Evolutionary conservation across 805 yeast species (phyloP), one percentile per base, ranked within the genome.

Genomic region (Suhomyces kilbournensis): DNA sequence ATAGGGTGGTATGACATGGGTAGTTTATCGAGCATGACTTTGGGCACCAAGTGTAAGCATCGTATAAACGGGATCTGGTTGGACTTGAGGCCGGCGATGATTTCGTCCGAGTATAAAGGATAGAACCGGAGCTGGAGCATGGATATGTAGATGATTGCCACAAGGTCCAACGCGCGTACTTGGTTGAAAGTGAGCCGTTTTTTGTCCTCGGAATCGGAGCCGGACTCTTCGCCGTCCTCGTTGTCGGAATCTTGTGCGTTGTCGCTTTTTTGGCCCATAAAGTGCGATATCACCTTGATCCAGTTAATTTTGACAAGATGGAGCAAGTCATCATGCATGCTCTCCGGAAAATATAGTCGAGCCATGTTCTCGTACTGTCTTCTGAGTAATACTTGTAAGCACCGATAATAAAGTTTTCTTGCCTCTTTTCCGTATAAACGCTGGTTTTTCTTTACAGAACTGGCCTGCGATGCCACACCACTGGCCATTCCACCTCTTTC

Each of bases 31-130:
- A 67, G 53, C 63, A 74, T 60, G 1, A 55, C 46, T 26, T 60
- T 58, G 7, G 87, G 85, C 3, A 83, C 51, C 7, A 68, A 53
- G 40, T 63, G 66, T 17, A 66, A 53, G 5, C 80, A 72, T 48
- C 68, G 74, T 56, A 77, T 64, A 57, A 74, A 80, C 2, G 89
- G 88, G 1, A 86, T 65, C 30, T 70, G 67, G 47, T 79, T 79
- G 2, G 68, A 58, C 26, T 72, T 60, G 3, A 80, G 64, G 65
- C 78, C 68, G 3, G 62, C 58, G 22, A 82, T 59, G 15, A 82
- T 63, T 60, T 84, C 88, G 50, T 68, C 65, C 4, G 78, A 56
- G 59, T 78, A 82, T 1, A 85, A 56, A 0, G 90, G 87, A 19
- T 61, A 60, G 26, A 75, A 53, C 26, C 75, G 71, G 55, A 82